Evolutionary conservation across 768 basidiomycete genomes (phyloP).

Genomic region (Auricularia heimuer): DNA sequence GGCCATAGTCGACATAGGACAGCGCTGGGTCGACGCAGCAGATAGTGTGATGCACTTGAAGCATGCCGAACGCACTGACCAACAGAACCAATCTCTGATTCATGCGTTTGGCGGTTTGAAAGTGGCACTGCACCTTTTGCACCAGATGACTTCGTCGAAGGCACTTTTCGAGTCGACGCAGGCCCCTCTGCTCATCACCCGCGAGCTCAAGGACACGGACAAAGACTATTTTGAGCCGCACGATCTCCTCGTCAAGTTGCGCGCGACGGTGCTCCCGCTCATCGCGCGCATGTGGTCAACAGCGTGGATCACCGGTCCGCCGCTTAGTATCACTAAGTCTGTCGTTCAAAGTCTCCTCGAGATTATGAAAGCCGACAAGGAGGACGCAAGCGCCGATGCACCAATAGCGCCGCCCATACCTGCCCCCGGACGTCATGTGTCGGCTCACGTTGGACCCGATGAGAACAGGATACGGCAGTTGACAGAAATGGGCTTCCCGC

Average conservation of each 20-base stretch:
- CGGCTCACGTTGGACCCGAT: constrained; percentile 42
- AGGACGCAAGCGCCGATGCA: constrained; percentile 39
- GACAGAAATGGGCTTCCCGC: constrained; percentile 94
- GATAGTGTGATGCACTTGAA: constrained; percentile 38
- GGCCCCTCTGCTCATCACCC: constrained; percentile 57
- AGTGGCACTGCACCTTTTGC: constrained; percentile 66
- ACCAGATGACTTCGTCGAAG: constrained; percentile 67
- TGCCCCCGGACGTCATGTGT: constrained; percentile 24
- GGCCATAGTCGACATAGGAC: constrained; percentile 50
- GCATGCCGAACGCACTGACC: constrained; percentile 47
- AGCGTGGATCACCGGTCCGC: constrained; percentile 68
- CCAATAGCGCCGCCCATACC: constrained; percentile 14
- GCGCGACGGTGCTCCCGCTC: constrained; percentile 59
- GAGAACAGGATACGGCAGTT: constrained; percentile 74
- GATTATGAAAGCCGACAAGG: constrained; percentile 72
- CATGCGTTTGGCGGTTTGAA: constrained; percentile 77
- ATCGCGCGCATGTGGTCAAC: constrained; percentile 70
- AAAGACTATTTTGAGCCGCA: constrained; percentile 74
- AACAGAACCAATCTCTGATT: constrained; percentile 51
- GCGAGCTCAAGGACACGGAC: constrained; percentile 73
- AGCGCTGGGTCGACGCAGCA: constrained; percentile 45
- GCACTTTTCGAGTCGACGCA: constrained; percentile 80
- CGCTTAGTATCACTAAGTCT: constrained; percentile 62
- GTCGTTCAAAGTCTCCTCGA: constrained; percentile 73
- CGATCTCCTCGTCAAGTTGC: constrained; percentile 77